Conservation (phyloP, 2,329 filamentous ascomycete species). For the Alternaria longipes region DNA sequence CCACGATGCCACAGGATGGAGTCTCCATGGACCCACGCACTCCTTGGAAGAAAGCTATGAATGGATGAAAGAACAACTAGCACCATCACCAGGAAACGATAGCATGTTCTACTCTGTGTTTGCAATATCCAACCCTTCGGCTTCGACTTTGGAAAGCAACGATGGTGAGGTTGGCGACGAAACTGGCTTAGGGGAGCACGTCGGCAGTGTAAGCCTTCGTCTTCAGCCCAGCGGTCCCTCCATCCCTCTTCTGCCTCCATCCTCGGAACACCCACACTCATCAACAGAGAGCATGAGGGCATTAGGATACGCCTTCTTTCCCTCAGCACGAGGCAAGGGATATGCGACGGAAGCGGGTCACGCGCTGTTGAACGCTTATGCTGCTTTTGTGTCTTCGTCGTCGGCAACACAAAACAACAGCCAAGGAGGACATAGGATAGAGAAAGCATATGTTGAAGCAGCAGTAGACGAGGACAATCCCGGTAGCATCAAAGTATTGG, state of each 20-base stretch:
- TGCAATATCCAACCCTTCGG: neutral
- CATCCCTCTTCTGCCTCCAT: constrained; percentile 1
- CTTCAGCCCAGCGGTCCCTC: constrained; percentile 14
- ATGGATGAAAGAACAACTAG: constrained; percentile 29
- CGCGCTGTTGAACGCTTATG: constrained; percentile 30
- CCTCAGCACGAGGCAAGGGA: constrained; percentile 32
- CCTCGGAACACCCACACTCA: neutral
- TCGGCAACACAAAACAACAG: neutral
- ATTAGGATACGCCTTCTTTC: constrained; percentile 38
- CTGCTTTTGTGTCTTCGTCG: neutral
- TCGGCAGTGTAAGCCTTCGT: constrained; percentile 29
- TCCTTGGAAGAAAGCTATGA: constrained; percentile 28
- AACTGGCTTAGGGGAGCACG: constrained; percentile 11
- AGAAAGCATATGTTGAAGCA: constrained; percentile 36
- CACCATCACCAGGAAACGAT: constrained; percentile 9
- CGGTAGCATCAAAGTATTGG: constrained; percentile 31
- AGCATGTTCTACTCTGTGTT: constrained; percentile 30
- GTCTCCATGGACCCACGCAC: constrained; percentile 31
- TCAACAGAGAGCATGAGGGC: constrained; percentile 17
- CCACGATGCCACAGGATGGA: constrained; percentile 35
- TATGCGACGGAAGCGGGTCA: constrained; percentile 40
- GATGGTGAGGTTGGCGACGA: neutral
- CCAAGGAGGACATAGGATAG: neutral
- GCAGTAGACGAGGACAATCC: constrained; percentile 33
- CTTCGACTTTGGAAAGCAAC: neutral